Percentiles rank a stretch among this genome's conserved stretches.
Conservation (phyloP, 139 green algal genomes). For the Chlorella vulgaris region DNA sequence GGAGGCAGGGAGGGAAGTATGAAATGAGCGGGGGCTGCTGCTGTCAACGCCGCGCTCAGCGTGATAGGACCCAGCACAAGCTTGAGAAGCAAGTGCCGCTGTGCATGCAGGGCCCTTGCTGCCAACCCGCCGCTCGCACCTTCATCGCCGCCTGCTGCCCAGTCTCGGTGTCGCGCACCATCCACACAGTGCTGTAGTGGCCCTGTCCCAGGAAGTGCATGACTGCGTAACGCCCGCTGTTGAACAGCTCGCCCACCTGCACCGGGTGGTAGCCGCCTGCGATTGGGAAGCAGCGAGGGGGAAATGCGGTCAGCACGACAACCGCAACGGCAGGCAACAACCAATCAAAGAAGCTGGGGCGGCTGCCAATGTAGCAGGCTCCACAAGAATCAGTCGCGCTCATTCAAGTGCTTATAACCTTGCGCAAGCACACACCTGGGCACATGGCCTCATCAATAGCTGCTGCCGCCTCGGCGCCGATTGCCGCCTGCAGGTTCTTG, state of each 20-base stretch:
- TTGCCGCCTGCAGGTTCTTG: background rate
- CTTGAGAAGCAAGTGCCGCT: too few relatives aligned
- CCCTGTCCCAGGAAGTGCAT: conserved; percentile 95
- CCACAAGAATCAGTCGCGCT: too few relatives aligned
- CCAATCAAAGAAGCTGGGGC: too few relatives aligned
- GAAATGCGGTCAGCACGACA: background rate
- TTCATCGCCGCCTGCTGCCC: conserved; percentile 64
- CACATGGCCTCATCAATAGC: conserved; percentile 1
- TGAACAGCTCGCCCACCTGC: conserved; percentile 86
- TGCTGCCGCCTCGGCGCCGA: background rate
- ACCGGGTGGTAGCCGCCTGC: conserved; percentile 96
- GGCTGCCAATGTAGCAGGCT: too few relatives aligned
- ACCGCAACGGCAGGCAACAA: background rate
- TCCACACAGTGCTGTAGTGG: conserved; percentile 98
- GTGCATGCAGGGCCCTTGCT: too few relatives aligned
- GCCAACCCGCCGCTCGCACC: conserved; percentile 43
- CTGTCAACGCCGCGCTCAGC: background rate
- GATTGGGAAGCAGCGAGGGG: background rate
- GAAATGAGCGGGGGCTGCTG: too few relatives aligned
- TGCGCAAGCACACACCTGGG: conserved; percentile 5
- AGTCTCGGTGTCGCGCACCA: conserved; percentile 74
- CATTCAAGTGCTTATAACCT: too few relatives aligned
- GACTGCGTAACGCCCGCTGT: conserved; percentile 87
- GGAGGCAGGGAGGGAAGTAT: too few relatives aligned
- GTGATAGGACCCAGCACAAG: too few relatives aligned